Evolutionary conservation across 805 yeast species (phyloP).

Genomic region (Huiozyma naganishii): DNA sequence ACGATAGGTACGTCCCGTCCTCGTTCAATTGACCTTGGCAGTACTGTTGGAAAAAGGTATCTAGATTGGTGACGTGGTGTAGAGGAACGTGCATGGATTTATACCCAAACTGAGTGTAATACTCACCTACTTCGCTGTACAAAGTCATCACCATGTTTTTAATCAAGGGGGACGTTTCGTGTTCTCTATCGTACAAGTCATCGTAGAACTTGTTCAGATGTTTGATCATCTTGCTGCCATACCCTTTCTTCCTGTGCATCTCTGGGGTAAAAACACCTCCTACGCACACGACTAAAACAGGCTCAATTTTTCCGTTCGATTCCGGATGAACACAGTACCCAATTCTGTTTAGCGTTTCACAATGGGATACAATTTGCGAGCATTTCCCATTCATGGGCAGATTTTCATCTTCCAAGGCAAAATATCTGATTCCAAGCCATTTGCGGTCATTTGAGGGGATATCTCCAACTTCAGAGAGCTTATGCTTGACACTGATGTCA

Average conservation of each 20-base stretch:
- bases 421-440: conserved; percentile 29
- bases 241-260: conserved; percentile 42
- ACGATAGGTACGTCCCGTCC: conserved; percentile 19
- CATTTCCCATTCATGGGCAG: conserved; percentile 16
- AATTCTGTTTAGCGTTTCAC: conserved; percentile 32
- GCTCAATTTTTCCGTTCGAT: conserved; percentile 18
- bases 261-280: conserved; percentile 52
- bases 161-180: conserved; percentile 19
- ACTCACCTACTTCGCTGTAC: conserved; percentile 67
- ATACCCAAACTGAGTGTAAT: conserved; percentile 55
- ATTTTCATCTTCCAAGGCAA: conserved; percentile 22
- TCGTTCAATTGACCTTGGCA: conserved; percentile 6
- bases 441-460: conserved; percentile 11
- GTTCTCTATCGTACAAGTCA: conserved; percentile 11
- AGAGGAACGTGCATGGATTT: conserved; percentile 31
- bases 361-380: conserved; percentile 31
- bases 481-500: conserved; percentile 16
- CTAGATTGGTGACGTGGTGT: conserved; percentile 23
- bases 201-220: conserved; percentile 29
- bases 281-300: conserved; percentile 32
- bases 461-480: conserved; percentile 6
- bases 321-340: conserved; percentile 25
- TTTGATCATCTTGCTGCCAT: conserved; percentile 40
- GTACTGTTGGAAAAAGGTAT: conserved; percentile 10
- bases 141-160: conserved; percentile 32